phyloP scores from a whole-genome alignment of 768 basidiomycete genomes.

The Piloderma croceum region DNA sequence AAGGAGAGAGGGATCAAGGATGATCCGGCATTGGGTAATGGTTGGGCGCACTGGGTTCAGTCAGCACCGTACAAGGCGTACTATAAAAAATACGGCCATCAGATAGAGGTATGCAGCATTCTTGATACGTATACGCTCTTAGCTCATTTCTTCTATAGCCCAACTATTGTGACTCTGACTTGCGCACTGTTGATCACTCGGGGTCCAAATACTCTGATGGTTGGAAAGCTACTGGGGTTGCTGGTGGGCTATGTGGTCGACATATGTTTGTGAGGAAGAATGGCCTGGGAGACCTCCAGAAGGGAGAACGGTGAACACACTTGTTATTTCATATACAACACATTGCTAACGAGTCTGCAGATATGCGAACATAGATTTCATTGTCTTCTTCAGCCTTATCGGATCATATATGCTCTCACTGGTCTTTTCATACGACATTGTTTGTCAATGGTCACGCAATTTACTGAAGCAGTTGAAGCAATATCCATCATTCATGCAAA shows the following conservation, averaged over 20 bases:
- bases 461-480: neutral
- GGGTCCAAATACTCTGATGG: neutral
- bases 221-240: constrained; percentile 5
- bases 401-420: neutral
- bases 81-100: neutral
- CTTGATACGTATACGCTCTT: neutral
- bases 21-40: constrained; percentile 13
- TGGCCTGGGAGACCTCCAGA: constrained; percentile 14
- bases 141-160: neutral
- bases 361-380: constrained; percentile 15
- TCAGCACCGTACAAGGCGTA: constrained; percentile 5
- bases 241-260: neutral
- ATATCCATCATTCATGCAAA: neutral
- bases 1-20: constrained; percentile 7
- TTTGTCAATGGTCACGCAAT: constrained; percentile 4
- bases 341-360: constrained; percentile 1
- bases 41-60: constrained; percentile 12
- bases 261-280: constrained; percentile 8
- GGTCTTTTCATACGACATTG: constrained; percentile 12
- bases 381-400: constrained; percentile 4
- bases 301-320: constrained; percentile 11
- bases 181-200: constrained; percentile 6
- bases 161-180: neutral
- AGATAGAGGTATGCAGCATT: neutral
- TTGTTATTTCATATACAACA: neutral